Conservation (phyloP, 2,329 filamentous ascomycete species). For the Esteya vermicola region DNA sequence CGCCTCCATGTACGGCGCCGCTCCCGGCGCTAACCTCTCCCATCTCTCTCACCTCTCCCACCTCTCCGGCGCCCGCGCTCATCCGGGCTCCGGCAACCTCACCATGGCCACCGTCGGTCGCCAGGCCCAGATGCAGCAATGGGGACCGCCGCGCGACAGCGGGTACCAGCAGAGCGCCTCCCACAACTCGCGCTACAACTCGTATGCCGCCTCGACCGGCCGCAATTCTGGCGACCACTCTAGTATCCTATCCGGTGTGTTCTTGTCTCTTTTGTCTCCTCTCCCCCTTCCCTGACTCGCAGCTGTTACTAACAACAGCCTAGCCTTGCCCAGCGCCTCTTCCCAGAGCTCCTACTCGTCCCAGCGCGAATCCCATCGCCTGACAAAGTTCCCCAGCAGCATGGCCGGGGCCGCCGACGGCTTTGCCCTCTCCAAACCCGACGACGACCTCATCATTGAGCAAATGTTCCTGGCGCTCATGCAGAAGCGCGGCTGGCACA, state of each 20-base stretch:
- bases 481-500: constrained; percentile 97
- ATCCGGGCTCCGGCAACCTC: constrained; percentile 42
- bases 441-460: constrained; percentile 73
- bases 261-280: background rate
- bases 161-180: constrained; percentile 28
- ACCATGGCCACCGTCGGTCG: constrained; percentile 61
- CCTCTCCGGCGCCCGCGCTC: constrained; percentile 48
- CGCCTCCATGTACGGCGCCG: constrained; percentile 11
- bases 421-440: constrained; percentile 55
- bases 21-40: constrained; percentile 36
- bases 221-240: constrained; percentile 40
- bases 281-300: background rate
- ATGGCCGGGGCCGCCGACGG: constrained; percentile 25
- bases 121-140: constrained; percentile 64
- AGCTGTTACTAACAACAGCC: background rate
- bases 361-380: constrained; percentile 40
- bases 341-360: constrained; percentile 41
- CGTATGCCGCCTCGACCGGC: constrained; percentile 43
- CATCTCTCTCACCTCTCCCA: too few species aligned
- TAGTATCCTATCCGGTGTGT: constrained; percentile 41
- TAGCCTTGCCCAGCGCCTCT: constrained; percentile 39
- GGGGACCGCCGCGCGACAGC: constrained; percentile 49
- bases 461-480: constrained; percentile 87
- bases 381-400: constrained; percentile 35
- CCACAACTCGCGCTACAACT: constrained; percentile 49